Percentiles rank a stretch among this genome's conserved stretches.
phyloP scores from a whole-genome alignment of 306 rosid species.

The Castanea sativa region DNA sequence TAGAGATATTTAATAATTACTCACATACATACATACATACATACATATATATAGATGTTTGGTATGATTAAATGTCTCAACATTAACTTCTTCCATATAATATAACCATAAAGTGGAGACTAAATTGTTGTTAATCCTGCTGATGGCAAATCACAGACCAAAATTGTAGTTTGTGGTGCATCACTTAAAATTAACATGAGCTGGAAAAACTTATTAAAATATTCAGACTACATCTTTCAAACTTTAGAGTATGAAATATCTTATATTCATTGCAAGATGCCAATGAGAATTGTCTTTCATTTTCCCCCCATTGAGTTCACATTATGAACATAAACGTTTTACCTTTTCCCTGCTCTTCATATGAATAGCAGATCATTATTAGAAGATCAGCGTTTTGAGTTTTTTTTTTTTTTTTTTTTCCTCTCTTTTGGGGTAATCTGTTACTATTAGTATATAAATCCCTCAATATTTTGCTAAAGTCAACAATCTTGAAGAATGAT shows the following conservation, averaged over 20 bases:
- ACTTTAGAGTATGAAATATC: not conserved
- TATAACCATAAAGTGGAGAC: not conserved
- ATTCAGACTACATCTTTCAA: not conserved
- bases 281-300: not conserved
- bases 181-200: not conserved
- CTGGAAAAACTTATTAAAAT: not conserved
- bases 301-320: not conserved
- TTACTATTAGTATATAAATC: not conserved
- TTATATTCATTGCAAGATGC: not conserved
- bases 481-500: not conserved
- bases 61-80: not conserved
- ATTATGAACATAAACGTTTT: not conserved
- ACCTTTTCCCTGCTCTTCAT: not conserved
- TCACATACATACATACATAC: too few species aligned
- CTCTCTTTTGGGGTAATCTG: not conserved
- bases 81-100: not conserved
- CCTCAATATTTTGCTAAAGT: not conserved
- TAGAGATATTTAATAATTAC: too few species aligned
- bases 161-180: not conserved
- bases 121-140: not conserved
- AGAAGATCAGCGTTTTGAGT: not conserved
- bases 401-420: conserved; percentile 1
- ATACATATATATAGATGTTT: not conserved
- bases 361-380: conserved; percentile 13
- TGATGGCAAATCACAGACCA: not conserved